Evolutionary conservation across 129 eudicot genomes (phyloP).

Genomic region (Flaveria ramosissima): DNA sequence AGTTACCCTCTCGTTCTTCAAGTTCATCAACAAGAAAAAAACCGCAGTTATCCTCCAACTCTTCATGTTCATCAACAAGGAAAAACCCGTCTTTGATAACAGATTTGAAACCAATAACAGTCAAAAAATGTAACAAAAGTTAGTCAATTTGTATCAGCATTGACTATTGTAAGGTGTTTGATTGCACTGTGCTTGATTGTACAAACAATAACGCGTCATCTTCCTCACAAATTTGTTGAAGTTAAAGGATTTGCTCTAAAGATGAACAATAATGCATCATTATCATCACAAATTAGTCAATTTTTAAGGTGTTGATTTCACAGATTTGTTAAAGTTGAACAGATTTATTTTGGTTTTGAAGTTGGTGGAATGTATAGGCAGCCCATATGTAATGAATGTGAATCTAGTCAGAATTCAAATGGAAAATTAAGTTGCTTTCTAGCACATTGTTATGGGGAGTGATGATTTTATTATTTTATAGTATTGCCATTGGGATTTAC

Average conservation of each 20-base stretch:
- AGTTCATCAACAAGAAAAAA: constrained; percentile 38
- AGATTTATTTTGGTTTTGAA: constrained; percentile 20
- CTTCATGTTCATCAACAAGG: constrained; percentile 44
- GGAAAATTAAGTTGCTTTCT: constrained; percentile 28
- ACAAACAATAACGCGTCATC: constrained; percentile 25
- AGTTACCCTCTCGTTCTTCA: constrained; percentile 36
- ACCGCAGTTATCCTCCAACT: constrained; percentile 29
- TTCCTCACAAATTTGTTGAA: constrained; percentile 23
- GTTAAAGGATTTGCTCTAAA: constrained; percentile 21
- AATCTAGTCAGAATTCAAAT: constrained; percentile 34
- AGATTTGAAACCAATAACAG: constrained; percentile 13
- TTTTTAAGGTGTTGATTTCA: not conserved
- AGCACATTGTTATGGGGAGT: constrained; percentile 19
- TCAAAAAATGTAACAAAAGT: constrained; percentile 26
- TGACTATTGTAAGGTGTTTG: not conserved
- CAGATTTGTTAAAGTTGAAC: not conserved
- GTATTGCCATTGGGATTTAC: constrained; percentile 8
- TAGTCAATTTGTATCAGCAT: constrained; percentile 10
- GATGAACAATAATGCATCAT: no score
- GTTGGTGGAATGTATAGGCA: constrained; percentile 34
- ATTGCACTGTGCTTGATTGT: constrained; percentile 28
- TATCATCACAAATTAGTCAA: constrained; percentile 17
- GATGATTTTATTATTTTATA: constrained; percentile 19
- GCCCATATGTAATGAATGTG: constrained; percentile 26
- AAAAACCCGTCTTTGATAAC: constrained; percentile 20